Evolutionary conservation across 345 rosid species (phyloP), one percentile per base, ranked within the genome.

Genomic region (Atalantia buxifolia): DNA sequence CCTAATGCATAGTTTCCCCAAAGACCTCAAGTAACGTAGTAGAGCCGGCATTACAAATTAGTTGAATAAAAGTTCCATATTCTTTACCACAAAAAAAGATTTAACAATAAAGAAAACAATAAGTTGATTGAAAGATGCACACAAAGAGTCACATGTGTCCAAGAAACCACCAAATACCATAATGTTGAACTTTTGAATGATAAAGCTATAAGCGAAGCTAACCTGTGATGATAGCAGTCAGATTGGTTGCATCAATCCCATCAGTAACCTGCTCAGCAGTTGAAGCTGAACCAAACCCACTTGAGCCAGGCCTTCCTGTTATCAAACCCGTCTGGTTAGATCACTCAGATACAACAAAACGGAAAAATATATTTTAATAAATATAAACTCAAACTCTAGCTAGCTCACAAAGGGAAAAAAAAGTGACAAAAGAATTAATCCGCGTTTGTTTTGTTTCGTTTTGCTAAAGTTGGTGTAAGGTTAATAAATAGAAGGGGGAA

Each of bases 281-380:
- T 8, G 98, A 88, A 68, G 92, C 88, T 0, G 99, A 96, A 66
- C 99, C 99, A 81, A 89, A 96, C 75, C 99, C 98, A 72, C 97
- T 94, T 5, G 83, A 86, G 28, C 99, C 98, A 25, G 85, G 86
- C 82, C 82, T 62, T 9, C 98, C 99, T 0, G 95, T 92, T 18
- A 87, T 81, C 87, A 89, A 67, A 1, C 87, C 89, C 91, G 87
- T 84, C 42, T 83, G 30, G 36, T 7, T 18, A 42, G 62, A 21
- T 19, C 9, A 35, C 27, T 66, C 42, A 56, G 70, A 45, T 53
- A 12, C 18, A 2, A 45, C 18, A 12, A 45, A 42, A 10, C 1
- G 9, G 40, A 42, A 45, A 12, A 12, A 12, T 45, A 3, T 45
- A 45, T 45, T 45, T 33, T 13, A 12, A 45, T 45, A 12, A 45